Evolutionary conservation across 257 asterid species (phyloP).

Genomic region (Gardenia jasminoides): DNA sequence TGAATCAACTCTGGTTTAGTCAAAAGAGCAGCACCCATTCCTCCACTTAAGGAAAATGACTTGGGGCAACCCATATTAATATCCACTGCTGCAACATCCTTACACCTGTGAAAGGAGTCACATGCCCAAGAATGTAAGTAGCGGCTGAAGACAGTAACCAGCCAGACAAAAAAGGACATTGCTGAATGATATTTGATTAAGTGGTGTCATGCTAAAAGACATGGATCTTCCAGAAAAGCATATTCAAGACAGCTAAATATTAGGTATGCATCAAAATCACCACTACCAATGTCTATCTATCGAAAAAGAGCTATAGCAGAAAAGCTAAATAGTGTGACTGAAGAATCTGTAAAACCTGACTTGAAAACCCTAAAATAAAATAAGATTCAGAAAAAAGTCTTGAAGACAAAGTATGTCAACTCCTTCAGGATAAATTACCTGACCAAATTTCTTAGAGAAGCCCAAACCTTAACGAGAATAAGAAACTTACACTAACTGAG

Average conservation of each 20-base stretch:
- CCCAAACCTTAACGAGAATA: neutral
- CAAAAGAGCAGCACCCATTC: slow-evolving; percentile 97
- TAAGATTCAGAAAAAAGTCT: neutral
- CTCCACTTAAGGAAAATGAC: slow-evolving; percentile 88
- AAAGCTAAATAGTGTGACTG: neutral
- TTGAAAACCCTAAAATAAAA: neutral
- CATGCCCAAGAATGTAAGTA: neutral
- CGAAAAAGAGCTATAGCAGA: neutral
- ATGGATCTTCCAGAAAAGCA: neutral
- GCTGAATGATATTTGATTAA: neutral
- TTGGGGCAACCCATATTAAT: slow-evolving; percentile 97
- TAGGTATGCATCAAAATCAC: neutral
- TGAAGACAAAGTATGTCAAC: neutral
- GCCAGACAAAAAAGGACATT: neutral
- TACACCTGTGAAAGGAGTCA: slow-evolving; percentile 54
- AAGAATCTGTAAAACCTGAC: too few species aligned
- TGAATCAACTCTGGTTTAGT: slow-evolving; percentile 88
- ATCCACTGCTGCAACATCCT: slow-evolving; percentile 88
- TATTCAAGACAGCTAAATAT: neutral
- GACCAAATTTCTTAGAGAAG: neutral
- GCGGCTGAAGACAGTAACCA: neutral
- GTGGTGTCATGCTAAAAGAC: neutral
- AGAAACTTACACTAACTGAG: slow-evolving; percentile 65
- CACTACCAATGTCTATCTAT: neutral
- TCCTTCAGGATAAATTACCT: neutral